Base-by-base conservation (phyloP, 2,329 filamentous ascomycete species). In the Calonectria naviculata region DNA sequence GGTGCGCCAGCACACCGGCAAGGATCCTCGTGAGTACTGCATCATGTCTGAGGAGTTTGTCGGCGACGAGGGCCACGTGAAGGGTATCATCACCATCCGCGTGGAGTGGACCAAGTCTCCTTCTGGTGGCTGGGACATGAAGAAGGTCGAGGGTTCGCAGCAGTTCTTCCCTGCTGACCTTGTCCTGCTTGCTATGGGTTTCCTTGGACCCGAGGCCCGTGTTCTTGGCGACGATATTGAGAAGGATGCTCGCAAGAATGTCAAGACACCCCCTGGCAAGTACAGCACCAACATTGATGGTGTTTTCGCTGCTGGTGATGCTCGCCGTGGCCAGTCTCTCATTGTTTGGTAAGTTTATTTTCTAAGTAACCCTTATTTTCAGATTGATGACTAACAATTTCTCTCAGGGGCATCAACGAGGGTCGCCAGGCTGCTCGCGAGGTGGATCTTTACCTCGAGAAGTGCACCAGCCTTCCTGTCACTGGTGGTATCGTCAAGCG, bases 41-140 rank as follows among this genome's bases (percentile, higher is more conserved):
- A 95, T 98, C 85, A 98, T 98, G 95, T 97, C 95, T 21, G 96
- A 97, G 87, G 94, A 97, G 79, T 98, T 98, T 78, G 94, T 97
- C 72, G 94, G 95, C 75, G 95, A 98, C 78, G 95, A 95, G 61
- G 95, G 95, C 81, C 93, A 93, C 75, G 95, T 98, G 81, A 97
- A 95, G 88, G 96, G 96, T 74, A 98, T 98, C 89, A 98, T 97
- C 85, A 98, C 95, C 49, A 91, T 97, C 70, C 95, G 96, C 66
- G 95, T 98, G 49, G 95, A 98, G 83, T 98, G 96, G 96, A 97
- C 95, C 78, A 97, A 95, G 88, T 94, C 92, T 65, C 89, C 94
- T 31, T 92, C 91, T 72, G 95, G 95, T 75, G 95, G 95, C 52
- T 98, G 96, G 96, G 96, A 98, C 85, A 98, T 98, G 95, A 98